These are phyloP conservation scores for Posidonia australis DNA, from an alignment of 106 monocot species.

Conservation along the genomic window DNA sequence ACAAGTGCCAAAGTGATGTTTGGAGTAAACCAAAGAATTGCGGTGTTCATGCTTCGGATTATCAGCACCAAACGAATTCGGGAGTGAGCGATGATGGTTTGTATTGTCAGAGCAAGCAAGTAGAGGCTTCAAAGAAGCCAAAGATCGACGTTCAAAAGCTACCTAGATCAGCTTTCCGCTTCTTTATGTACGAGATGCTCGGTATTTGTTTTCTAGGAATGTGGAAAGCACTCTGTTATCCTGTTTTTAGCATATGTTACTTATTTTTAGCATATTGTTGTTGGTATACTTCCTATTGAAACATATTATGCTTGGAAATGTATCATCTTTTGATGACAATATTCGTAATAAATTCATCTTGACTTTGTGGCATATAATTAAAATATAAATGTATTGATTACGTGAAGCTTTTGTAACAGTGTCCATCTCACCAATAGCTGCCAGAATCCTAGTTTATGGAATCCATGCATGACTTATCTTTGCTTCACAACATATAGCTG, in stretches of 20 bases:
- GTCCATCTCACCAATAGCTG: not conserved
- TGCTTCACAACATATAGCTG: no score
- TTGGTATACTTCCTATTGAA: no score
- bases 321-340: no score
- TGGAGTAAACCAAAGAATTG: not conserved
- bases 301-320: no score
- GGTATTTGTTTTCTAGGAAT: not conserved
- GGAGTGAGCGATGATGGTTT: not conserved
- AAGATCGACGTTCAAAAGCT: not conserved
- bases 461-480: not conserved
- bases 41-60: not conserved
- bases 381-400: not conserved
- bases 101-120: not conserved
- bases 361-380: not conserved
- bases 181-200: conserved; percentile 11
- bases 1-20: not conserved
- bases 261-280: no score
- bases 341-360: no score
- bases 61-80: not conserved
- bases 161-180: conserved; percentile 9
- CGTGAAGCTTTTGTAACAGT: not conserved
- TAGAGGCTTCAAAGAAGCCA: not conserved
- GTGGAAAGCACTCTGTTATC: not conserved
- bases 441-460: not conserved
- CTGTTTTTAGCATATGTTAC: not conserved